Evolutionary conservation across 129 eudicot genomes (phyloP).

Genomic region (Cynara cardunculus): DNA sequence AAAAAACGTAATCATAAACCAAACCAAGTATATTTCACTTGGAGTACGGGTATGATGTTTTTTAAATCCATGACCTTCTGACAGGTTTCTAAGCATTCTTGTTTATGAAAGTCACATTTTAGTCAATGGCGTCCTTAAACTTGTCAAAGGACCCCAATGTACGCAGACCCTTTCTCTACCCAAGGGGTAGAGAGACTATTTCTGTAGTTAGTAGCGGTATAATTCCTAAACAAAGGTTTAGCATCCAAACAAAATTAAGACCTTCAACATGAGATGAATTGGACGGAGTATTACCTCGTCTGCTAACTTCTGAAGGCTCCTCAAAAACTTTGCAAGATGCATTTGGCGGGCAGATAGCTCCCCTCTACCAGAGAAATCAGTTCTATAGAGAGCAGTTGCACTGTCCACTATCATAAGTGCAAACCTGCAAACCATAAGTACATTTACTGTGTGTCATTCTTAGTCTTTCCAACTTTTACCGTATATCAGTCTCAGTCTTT

Average conservation of each 20-base stretch:
- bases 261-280: neutral
- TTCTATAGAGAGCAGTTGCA: conserved; percentile 95
- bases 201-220: neutral
- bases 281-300: conserved; percentile 57
- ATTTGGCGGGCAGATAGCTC: conserved; percentile 92
- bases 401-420: conserved; percentile 97
- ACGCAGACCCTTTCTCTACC: too few species aligned
- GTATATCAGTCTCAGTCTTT: too few species aligned
- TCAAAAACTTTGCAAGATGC: conserved; percentile 96
- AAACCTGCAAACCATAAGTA: conserved; percentile 45
- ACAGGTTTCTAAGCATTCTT: neutral
- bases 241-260: neutral
- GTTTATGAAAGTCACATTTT: neutral
- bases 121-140: neutral
- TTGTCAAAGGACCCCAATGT: neutral
- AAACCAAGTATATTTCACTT: neutral
- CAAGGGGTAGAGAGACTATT: too few species aligned
- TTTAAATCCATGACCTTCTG: neutral
- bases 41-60: too few species aligned
- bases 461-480: too few species aligned
- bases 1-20: neutral
- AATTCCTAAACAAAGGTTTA: neutral
- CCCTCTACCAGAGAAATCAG: conserved; percentile 95
- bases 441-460: too few species aligned
- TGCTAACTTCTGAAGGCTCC: conserved; percentile 95